Base-by-base conservation (phyloP, 768 basidiomycete genomes). In the Amanita inopinata region DNA sequence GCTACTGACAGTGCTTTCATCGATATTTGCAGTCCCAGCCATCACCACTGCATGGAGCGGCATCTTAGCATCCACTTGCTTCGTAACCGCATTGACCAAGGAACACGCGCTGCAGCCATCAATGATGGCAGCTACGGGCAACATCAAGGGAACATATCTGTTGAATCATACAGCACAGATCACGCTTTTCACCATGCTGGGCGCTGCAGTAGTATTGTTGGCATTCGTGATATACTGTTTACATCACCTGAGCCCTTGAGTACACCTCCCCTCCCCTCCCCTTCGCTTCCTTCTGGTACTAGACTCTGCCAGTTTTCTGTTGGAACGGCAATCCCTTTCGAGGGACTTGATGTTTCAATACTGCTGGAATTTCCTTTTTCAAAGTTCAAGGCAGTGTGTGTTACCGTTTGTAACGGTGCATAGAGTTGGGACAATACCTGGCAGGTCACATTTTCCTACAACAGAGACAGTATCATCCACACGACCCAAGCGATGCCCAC, bases 401-500 rank as follows among this genome's bases (percentile, higher is more conserved):
- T n/a, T n/a, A n/a, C n/a, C n/a, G n/a, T n/a, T n/a, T n/a, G n/a
- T n/a, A n/a, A n/a, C n/a, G n/a, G n/a, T n/a, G n/a, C n/a, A n/a
- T n/a, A n/a, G n/a, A n/a, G n/a, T n/a, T n/a, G n/a, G n/a, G n/a
- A n/a, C n/a, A n/a, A n/a, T n/a, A n/a, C n/a, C n/a, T n/a, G n/a
- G n/a, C n/a, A n/a, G n/a, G n/a, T n/a, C n/a, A n/a, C n/a, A n/a
- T 4, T 24, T 24, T 2, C 22, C 24, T 46, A 54, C 11, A 51
- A 33, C 7, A 51, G 33, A 7, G 53, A 52, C 3, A 51, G 44
- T 5, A 60, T 36, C 25, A 49, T 38, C 51, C 51, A 55, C 23
- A 58, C 20, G 7, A 59, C 36, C 40, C 51, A 56, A 3, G 41
- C 48, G n/a, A 56, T 25, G 19, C 49, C 53, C 18, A 39, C n/a